phyloP scores from a whole-genome alignment of 495 filamentous ascomycete genomes.

The Pseudevernia furfuracea region DNA sequence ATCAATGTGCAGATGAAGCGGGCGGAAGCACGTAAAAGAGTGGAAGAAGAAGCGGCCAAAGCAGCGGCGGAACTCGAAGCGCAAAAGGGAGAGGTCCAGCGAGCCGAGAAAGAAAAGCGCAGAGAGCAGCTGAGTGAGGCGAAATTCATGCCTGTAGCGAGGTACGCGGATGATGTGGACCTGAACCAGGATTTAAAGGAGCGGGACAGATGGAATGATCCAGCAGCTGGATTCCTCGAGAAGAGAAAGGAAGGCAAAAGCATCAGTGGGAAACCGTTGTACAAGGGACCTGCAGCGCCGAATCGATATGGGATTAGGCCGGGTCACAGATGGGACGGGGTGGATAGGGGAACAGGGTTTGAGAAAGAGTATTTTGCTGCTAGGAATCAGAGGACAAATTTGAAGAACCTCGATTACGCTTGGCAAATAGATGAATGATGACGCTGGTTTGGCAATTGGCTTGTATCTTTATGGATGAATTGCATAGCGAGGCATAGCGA shows the following conservation, averaged over 20 bases:
- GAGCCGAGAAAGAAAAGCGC: slow-evolving; percentile 46
- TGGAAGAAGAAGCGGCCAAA: slow-evolving; percentile 60
- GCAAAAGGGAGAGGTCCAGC: slow-evolving; percentile 79
- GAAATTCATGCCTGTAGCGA: slow-evolving; percentile 68
- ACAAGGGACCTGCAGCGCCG: slow-evolving; percentile 69
- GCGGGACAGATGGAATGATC: slow-evolving; percentile 82
- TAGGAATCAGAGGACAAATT: slow-evolving; percentile 63
- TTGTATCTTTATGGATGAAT: not conserved
- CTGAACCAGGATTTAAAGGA: slow-evolving; percentile 77
- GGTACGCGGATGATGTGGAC: slow-evolving; percentile 70
- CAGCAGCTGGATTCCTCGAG: slow-evolving; percentile 70
- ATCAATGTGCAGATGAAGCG: slow-evolving; percentile 87
- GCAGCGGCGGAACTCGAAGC: slow-evolving; percentile 54
- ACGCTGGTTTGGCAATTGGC: not conserved
- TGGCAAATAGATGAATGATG: slow-evolving; percentile 49
- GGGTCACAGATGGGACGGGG: slow-evolving; percentile 93
- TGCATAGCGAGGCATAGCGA: not conserved
- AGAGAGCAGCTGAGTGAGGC: slow-evolving; percentile 65
- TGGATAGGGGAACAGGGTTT: slow-evolving; percentile 89
- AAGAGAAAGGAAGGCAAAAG: slow-evolving; percentile 44
- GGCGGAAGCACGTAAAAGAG: slow-evolving; percentile 68
- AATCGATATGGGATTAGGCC: slow-evolving; percentile 94
- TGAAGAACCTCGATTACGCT: slow-evolving; percentile 74
- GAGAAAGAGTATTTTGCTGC: slow-evolving; percentile 91
- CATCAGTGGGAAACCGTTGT: slow-evolving; percentile 62